Evolutionary conservation across 169 alveolate species (phyloP).

Genomic region (Eimeria sp.): DNA sequence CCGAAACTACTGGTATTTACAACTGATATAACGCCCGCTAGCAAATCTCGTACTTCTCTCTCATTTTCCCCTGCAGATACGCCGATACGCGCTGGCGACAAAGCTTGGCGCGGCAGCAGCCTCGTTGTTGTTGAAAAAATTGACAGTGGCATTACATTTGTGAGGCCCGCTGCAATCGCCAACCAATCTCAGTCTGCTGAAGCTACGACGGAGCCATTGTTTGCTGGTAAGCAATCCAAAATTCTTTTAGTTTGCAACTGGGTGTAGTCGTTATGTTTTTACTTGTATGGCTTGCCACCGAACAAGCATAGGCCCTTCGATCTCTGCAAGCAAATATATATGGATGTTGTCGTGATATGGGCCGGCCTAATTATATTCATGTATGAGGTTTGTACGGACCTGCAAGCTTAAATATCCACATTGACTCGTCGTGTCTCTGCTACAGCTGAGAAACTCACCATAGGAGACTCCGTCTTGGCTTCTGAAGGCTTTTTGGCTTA

Average conservation of each 20-base stretch:
- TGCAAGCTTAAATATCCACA: neutral
- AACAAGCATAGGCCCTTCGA: neutral
- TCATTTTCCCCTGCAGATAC: conserved; percentile 19
- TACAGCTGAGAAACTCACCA: conserved; percentile 17
- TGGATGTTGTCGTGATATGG: neutral
- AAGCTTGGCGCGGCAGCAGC: conserved; percentile 25
- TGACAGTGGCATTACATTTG: neutral
- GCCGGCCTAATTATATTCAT: neutral
- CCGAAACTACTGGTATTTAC: neutral
- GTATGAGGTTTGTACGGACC: no score
- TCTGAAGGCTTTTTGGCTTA: conserved; percentile 3
- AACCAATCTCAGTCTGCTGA: neutral
- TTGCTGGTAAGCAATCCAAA: conserved; percentile 9
- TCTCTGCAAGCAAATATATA: neutral
- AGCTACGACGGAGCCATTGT: conserved; percentile 55
- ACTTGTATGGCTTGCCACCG: neutral
- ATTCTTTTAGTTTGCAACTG: neutral
- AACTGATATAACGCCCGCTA: neutral
- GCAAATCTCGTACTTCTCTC: neutral
- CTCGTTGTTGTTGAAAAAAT: conserved; percentile 40
- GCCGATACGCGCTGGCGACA: conserved; percentile 17
- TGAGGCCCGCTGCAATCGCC: neutral
- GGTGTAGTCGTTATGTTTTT: neutral
- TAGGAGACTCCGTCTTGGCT: conserved; percentile 18
- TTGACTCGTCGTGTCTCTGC: neutral